Base-by-base conservation (phyloP, 257 asterid species). In the Craterostigma plantagineum region DNA sequence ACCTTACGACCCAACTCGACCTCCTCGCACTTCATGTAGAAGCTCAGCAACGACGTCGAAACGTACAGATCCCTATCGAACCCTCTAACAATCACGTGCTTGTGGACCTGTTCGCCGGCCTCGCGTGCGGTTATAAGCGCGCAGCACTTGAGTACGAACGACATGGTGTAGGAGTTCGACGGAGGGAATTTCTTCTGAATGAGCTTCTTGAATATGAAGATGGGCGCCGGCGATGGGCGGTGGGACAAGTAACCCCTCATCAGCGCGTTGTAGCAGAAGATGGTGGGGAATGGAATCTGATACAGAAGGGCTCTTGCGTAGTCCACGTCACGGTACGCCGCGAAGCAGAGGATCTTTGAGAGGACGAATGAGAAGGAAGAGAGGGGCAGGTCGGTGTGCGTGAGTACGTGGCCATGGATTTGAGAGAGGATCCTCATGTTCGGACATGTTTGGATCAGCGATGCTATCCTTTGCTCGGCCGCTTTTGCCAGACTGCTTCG, bases 71-170 rank as follows among this genome's bases (percentile, higher is more conserved):
- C 61, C 33, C 48, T 57, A 2, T 66, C 66, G 51, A 63, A 45
- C 44, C 90, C 92, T 30, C 76, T 66, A 0, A 58, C 66, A 4
- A 79, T 43, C 16, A 54, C 76, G 39, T 72, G 79, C 42, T 70
- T 72, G 54, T 79, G 92, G n/a, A 79, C 70, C 55, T 79, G 92
- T 38, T 35, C 14, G 17, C 92, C 92, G 12, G 69, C 92, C 1
- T 33, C 43, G 4, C 59, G 50, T 46, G 81, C 76, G 34, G 71
- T 14, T 41, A 75, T 10, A 16, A 54, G 11, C 41, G 92, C 63
- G 16, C 90, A 79, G 15, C 78, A 46, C 62, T 79, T 79, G 33
- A 79, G 45, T 9, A 76, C 90, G 46, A 70, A 79, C 0, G 83
- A 72, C 11, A 79, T 40, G 1, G 92, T 79, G 17, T 69, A 79